Conservation (phyloP, 768 basidiomycete species). For the Hemileccinum rubropunctum region DNA sequence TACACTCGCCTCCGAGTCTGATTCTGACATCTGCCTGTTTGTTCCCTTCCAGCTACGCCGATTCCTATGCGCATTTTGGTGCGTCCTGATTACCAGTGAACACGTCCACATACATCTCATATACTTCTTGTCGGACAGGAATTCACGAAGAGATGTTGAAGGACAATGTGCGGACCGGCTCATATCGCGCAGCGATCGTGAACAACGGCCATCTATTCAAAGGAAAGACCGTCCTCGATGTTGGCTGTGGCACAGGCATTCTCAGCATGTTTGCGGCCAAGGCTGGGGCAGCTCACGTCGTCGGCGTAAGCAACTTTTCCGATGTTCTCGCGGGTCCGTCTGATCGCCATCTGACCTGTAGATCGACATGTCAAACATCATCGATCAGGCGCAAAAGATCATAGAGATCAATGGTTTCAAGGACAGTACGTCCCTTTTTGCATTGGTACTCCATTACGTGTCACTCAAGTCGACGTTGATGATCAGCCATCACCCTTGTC, state of each 20-base stretch:
- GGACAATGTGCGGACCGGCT: conserved; percentile 90
- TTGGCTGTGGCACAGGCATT: conserved; percentile 98
- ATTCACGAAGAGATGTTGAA: conserved; percentile 99
- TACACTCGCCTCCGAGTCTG: conserved; percentile 22
- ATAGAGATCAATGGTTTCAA: conserved; percentile 95
- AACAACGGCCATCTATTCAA: conserved; percentile 95
- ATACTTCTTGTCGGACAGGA: conserved; percentile 44
- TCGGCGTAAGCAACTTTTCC: conserved; percentile 61
- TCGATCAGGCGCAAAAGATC: conserved; percentile 98
- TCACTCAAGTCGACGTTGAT: conserved; percentile 5
- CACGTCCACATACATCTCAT: conserved; percentile 4
- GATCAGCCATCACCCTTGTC: conserved; percentile 84
- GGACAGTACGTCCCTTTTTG: conserved; percentile 66
- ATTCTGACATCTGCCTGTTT: conserved; percentile 38
- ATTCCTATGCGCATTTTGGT: conserved; percentile 97
- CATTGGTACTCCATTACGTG: background rate
- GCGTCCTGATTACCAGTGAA: conserved; percentile 20
- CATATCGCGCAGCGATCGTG: conserved; percentile 92
- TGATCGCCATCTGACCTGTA: conserved; percentile 31
- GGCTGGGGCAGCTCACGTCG: conserved; percentile 91
- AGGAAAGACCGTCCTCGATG: conserved; percentile 95
- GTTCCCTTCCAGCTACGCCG: conserved; percentile 72
- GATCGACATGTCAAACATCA: conserved; percentile 99
- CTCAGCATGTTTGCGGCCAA: conserved; percentile 97
- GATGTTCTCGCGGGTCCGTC: conserved; percentile 2